Base-by-base conservation (phyloP, 2,329 filamentous ascomycete genomes). In the Lasiodiplodia sp. region DNA sequence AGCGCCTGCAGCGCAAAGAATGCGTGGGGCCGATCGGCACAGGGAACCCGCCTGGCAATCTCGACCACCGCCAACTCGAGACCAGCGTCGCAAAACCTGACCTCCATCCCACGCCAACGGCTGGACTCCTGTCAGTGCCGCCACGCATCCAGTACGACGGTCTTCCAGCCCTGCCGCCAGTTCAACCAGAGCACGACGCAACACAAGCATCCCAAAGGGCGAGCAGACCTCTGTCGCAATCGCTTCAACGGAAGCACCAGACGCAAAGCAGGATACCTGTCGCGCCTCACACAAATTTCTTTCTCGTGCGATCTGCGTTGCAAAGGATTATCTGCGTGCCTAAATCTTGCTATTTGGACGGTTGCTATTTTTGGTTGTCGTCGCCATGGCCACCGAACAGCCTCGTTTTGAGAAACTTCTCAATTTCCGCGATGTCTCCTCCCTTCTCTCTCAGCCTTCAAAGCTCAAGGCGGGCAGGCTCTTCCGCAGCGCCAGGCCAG, bases 401-500 rank as follows among this genome's bases (percentile, higher is more conserved):
- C 52, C 57, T 58, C 31, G 31, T 11, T 68, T 79, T 23, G 71
- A 75, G 64, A 78, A 70, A 34, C 73, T 80, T 25, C 70, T 75
- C 18, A 80, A 80, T 68, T 80, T 80, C 70, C 75, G 79, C 60
- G 79, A 80, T 74, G 60, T 68, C 40, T 64, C 67, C 18, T 58
- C 58, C 8, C 25, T 57, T 21, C 58, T 65, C n/a, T 51, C 58
- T 7, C 58, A 51, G 28, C 60, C 67, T 10, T 37, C 51, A 28
- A 63, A 44, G 31, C 53, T 79, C 37, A 75, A 72, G 63, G 73
- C 73, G 6, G 74, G 75, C 10, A 55, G 76, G 52, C 60, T 80
- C 38, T 80, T 72, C 68, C 75, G 79, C 38, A 75, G 77, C 65
- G 79, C 78, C 28, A 75, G 79, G 23, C 79, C 77, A 69, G 78